A percentile compares a stretch with the other conserved stretches of the same genome.
Conservation (phyloP, 768 basidiomycete genomes). For the Mycena venus region DNA sequence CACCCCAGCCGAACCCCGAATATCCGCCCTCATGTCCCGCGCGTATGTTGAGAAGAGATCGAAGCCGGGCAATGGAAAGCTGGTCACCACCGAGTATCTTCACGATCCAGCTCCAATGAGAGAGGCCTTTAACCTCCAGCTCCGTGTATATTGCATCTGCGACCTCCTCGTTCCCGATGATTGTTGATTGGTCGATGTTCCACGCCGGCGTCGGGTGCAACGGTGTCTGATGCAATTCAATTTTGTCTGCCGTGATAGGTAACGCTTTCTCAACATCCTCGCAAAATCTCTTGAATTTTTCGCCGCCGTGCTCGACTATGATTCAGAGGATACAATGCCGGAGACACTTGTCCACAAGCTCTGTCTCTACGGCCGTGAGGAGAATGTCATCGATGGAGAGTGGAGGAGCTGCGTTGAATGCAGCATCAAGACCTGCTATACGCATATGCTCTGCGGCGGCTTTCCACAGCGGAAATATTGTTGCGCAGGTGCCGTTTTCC, state of each 20-base stretch:
- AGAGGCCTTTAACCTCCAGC: constrained; percentile 34
- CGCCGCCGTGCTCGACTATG: constrained; percentile 4
- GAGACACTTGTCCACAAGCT: constrained; percentile 28
- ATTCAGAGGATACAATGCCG: constrained; percentile 45
- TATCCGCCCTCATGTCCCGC: constrained; percentile 31
- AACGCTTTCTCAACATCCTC: constrained; percentile 25
- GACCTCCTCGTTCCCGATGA: background rate
- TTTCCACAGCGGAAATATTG: no score
- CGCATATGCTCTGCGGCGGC: constrained; percentile 42
- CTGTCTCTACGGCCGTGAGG: constrained; percentile 34
- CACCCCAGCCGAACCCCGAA: constrained; percentile 37
- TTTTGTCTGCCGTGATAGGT: constrained; percentile 34
- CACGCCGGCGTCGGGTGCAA: constrained; percentile 47
- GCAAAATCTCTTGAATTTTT: constrained; percentile 41
- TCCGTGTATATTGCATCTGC: constrained; percentile 42
- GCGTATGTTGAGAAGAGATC: constrained; percentile 43
- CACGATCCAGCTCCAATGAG: constrained; percentile 45
- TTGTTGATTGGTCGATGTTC: constrained; percentile 39
- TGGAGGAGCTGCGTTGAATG: constrained; percentile 37
- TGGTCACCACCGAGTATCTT: constrained; percentile 47
- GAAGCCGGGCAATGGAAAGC: constrained; percentile 50
- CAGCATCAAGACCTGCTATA: constrained; percentile 30
- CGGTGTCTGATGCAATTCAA: constrained; percentile 44
- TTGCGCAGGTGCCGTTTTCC: constrained; percentile 38
- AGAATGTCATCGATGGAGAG: constrained; percentile 45